A percentile compares a stretch with the other conserved stretches of the same genome.
Evolutionary conservation across 106 monocot genomes (phyloP).

Genomic region (Alisma plantagoaquatica): DNA sequence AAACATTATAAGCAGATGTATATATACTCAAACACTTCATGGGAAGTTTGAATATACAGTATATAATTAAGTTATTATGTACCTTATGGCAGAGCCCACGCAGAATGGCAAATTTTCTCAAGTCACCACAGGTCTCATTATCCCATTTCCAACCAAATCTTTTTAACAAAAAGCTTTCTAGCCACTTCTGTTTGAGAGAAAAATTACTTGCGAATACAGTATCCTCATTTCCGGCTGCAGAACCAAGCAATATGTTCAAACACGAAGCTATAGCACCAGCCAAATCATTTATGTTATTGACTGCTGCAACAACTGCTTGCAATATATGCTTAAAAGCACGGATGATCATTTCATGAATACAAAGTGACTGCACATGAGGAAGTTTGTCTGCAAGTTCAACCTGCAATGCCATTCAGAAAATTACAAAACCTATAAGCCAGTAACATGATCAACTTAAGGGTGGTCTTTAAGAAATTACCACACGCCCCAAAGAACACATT

Average conservation of each 20-base stretch:
- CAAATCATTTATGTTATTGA: slow-evolving; percentile 42
- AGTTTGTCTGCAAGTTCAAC: slow-evolving; percentile 93
- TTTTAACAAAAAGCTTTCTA: slow-evolving; percentile 56
- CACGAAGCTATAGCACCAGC: slow-evolving; percentile 57
- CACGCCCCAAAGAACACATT: slow-evolving; percentile 82
- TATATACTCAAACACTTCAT: too few relatives aligned
- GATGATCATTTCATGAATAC: slow-evolving; percentile 88
- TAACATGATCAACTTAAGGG: too few relatives aligned
- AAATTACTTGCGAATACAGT: too few relatives aligned
- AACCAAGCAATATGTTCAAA: slow-evolving; percentile 79
- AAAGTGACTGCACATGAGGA: slow-evolving; percentile 87
- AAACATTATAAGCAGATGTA: too few relatives aligned
- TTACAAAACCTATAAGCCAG: too few relatives aligned
- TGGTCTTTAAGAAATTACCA: too few relatives aligned
- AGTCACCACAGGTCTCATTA: slow-evolving; percentile 35
- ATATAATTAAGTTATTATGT: neutral
- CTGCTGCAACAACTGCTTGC: slow-evolving; percentile 78
- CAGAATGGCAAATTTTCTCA: slow-evolving; percentile 81
- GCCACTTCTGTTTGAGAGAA: too few relatives aligned
- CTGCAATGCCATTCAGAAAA: too few relatives aligned
- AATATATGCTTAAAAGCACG: slow-evolving; percentile 89
- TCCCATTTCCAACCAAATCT: slow-evolving; percentile 88
- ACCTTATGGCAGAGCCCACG: slow-evolving; percentile 97
- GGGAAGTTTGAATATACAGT: too few relatives aligned
- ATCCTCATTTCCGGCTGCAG: slow-evolving; percentile 32